Base-by-base conservation (phyloP, 2,329 filamentous ascomycete genomes). In the Sporothrix sp. region DNA sequence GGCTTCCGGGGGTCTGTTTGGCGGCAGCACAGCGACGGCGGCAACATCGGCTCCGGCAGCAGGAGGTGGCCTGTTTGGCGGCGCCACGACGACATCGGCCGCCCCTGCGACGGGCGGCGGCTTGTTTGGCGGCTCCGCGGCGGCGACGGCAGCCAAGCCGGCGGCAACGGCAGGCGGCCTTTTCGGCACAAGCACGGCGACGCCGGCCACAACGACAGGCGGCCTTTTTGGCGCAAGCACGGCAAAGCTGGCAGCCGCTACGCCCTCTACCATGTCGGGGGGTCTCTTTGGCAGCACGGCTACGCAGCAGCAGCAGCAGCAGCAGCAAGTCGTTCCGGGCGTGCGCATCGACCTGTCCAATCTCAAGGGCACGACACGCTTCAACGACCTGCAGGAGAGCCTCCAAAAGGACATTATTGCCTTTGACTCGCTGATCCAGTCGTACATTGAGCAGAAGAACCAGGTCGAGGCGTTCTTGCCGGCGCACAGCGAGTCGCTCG, bases 361-460 rank as follows among this genome's bases (percentile, higher is more conserved):
- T 62, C 73, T 97, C 54, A 81, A 88, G 48, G 84, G 85, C 14
- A 95, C 90, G 0, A 95, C 89, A 3, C 87, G 93, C 55, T 96
- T 93, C 71, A 87, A 89, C 63, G 91, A 95, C 65, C 82, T 95
- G 25, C 81, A 86, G 54, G 85, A 91, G 58, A 81, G 87, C 27
- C 72, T 95, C 14, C 88, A 95, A 62, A 79, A 81, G 55, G 71
- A 87, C 58, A 85, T 98, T 55, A 80, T 87, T 55, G 69, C 74
- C 9, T 80, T 95, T 56, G 91, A 98, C 66, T 78, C 79, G 52
- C 80, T 84, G 57, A 91, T 98, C 59, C 79, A 87, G 59, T 75
- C 77, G 49, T 88, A 93, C 63, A 89, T 95, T 61, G 75, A 77
- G 52, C 83, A 84, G 65, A 84, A 87, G 62, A 80, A 85, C 58